Conservation (phyloP, 2,329 filamentous ascomycete species). For the Talaromyces sp. region DNA sequence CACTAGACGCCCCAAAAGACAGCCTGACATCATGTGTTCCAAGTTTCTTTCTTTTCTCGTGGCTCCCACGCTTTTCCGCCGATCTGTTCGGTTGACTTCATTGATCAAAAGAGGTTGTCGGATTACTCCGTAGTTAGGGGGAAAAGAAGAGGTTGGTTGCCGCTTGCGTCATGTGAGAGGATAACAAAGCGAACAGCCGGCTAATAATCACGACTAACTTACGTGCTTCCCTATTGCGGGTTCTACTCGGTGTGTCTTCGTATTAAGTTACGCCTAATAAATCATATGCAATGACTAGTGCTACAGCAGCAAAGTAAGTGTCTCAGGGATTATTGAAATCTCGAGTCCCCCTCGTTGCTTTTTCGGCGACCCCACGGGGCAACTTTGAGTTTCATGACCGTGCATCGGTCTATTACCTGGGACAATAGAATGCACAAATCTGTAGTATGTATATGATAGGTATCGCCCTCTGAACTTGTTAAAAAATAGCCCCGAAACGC, state of each 20-base stretch:
- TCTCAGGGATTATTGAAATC: not conserved
- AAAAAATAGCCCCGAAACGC: not conserved
- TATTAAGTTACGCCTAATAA: too few species aligned
- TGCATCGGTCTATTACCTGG: not conserved
- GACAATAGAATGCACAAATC: not conserved
- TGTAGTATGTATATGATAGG: not conserved
- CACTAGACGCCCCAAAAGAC: too few species aligned
- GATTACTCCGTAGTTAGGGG: too few species aligned
- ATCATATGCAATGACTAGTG: too few species aligned
- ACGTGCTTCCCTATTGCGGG: not conserved
- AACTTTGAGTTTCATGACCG: not conserved
- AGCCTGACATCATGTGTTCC: slow-evolving; percentile 1
- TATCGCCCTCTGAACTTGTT: not conserved
- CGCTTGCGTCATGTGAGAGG: not conserved
- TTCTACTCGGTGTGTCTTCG: too few species aligned
- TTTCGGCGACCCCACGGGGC: not conserved
- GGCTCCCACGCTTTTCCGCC: not conserved
- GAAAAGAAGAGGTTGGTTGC: not conserved
- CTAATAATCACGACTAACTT: not conserved
- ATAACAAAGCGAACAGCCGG: not conserved
- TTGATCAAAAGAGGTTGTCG: not conserved
- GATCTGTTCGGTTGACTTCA: not conserved
- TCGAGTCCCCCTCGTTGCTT: not conserved
- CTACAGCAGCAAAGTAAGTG: not conserved
- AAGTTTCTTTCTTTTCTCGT: not conserved